Conservation (phyloP, 2,329 filamentous ascomycete genomes). For the Blastomyces parvus region DNA sequence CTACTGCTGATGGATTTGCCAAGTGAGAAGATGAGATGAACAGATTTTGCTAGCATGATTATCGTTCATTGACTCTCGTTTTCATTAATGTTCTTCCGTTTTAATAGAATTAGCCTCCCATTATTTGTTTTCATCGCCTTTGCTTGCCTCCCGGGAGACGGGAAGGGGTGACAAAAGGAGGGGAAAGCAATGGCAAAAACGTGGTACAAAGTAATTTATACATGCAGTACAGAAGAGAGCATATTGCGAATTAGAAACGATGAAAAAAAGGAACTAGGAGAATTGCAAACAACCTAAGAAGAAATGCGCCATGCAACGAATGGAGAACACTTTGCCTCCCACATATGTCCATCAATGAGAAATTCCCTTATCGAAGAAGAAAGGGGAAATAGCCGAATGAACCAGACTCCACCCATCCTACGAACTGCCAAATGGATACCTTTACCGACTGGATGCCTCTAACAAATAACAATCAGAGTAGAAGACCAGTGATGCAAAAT, state of each 20-base stretch:
- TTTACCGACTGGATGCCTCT: background rate
- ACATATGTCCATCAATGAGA: background rate
- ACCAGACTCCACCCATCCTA: background rate
- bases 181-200: background rate
- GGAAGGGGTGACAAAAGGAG: background rate
- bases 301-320: background rate
- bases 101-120: background rate
- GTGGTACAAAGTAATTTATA: background rate
- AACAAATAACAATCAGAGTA: background rate
- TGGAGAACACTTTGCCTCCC: background rate
- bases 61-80: background rate
- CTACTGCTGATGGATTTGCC: background rate
- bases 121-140: background rate
- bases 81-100: background rate
- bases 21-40: background rate
- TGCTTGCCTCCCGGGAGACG: background rate
- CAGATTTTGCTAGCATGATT: background rate
- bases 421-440: constrained; percentile 1
- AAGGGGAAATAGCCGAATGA: background rate
- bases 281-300: background rate
- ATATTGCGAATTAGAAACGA: background rate
- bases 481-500: background rate
- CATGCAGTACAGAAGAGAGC: background rate
- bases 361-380: background rate
- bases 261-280: background rate